A percentile compares a stretch with the other conserved stretches of the same genome.
Evolutionary conservation across 768 basidiomycete species (phyloP).

Genomic region (Russula dissimulans): DNA sequence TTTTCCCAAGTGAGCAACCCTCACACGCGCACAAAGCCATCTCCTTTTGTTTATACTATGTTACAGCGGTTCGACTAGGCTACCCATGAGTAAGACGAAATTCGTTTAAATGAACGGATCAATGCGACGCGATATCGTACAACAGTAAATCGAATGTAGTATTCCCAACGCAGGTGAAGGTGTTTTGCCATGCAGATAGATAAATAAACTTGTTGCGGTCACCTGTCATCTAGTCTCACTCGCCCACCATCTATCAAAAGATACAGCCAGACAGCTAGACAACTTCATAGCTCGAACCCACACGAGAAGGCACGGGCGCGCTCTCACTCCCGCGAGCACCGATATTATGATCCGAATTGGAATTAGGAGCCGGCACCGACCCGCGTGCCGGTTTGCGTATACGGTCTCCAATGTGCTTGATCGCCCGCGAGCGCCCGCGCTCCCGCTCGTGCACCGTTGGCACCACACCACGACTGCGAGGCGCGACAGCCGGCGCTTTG

Average conservation of each 20-base stretch:
- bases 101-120: neutral
- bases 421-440: constrained; percentile 18
- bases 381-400: neutral
- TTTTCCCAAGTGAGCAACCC: too few relatives aligned
- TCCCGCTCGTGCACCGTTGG: constrained; percentile 5
- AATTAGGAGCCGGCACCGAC: neutral
- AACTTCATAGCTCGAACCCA: neutral
- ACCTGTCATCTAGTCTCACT: too few relatives aligned
- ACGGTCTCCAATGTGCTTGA: constrained; percentile 19
- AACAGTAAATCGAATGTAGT: neutral
- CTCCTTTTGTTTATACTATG: too few relatives aligned
- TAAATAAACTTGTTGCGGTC: too few relatives aligned
- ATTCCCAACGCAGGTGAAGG: neutral
- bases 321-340: neutral
- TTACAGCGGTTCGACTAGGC: too few relatives aligned
- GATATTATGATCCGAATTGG: neutral
- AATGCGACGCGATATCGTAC: neutral
- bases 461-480: neutral
- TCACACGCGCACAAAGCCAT: too few relatives aligned
- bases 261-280: neutral
- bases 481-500: constrained; percentile 6
- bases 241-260: neutral
- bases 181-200: too few relatives aligned
- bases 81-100: too few relatives aligned
- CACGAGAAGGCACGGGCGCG: neutral